Base-by-base conservation (phyloP, 129 eudicot genomes). In the Deinandra increscens region DNA sequence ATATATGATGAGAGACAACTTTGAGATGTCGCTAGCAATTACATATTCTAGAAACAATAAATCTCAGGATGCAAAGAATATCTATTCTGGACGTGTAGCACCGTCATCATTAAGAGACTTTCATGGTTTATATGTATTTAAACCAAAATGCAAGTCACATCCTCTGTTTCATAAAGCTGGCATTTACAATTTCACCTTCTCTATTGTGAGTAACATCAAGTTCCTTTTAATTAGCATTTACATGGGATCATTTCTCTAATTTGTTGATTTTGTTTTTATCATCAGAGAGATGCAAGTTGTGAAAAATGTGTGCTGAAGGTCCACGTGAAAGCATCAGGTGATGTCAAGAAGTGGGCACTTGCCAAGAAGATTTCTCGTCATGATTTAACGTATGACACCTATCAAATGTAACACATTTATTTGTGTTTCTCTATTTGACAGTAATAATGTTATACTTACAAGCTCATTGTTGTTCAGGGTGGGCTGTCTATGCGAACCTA, bases 81-180 rank as follows among this genome's bases (percentile, higher is more conserved):
- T 80, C 46, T 81, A 55, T 66, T 81, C 93, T 53, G 71, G 69
- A 42, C 78, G 81, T 62, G 62, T 62, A 14, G 12, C 64, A 10
- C 76, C 84, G 48, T 42, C 82, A 23, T 75, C 85, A 9, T 68
- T 56, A 44, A 79, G 39, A 20, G 88, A 85, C 19, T n/a, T 81
- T 23, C 83, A 84, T 39, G 97, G 96, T 49, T 75, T 88, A 26
- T 91, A 85, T 63, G 49, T 88, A 42, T 85, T 88, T 50, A 73
- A 53, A 44, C 71, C 90, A 59, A 72, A 39, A 33, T 67, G 78
- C 72, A 78, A 66, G 64, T 45, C 75, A 12, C 66, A 75, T 31
- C 68, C 44, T 4, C 70, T 89, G 34, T 91, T 88, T 58, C 72
- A 72, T 9, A 84, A 66, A 72, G 82, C 96, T 65, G 97, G 97